Conservation (phyloP, 2,329 filamentous ascomycete genomes). For the Gaeumannomyces sp. region DNA sequence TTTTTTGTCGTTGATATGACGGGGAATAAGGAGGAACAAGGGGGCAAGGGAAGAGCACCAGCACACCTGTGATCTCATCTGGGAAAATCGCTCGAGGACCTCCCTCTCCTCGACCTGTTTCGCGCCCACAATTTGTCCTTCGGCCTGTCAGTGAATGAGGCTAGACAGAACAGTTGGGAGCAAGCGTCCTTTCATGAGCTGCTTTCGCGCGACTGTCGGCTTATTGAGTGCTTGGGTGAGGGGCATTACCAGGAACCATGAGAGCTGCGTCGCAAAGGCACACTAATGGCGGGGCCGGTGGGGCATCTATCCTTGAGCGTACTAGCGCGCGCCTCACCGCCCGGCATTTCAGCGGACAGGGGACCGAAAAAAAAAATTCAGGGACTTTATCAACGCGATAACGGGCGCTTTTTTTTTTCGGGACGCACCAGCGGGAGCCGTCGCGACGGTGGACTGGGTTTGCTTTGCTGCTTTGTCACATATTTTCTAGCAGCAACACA, state of each 20-base stretch:
- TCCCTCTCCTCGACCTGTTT: constrained; percentile 92
- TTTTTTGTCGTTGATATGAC: background rate
- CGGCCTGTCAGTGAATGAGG: background rate
- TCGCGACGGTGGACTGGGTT: background rate
- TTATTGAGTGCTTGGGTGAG: background rate
- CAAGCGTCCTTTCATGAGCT: background rate
- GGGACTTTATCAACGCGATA: constrained; percentile 4
- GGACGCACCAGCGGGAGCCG: background rate
- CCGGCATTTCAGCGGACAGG: constrained; percentile 21
- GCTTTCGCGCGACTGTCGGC: background rate
- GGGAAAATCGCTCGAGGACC: constrained; percentile 96
- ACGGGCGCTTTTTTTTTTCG: background rate
- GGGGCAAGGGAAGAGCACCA: background rate
- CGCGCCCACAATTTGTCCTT: constrained; percentile 53
- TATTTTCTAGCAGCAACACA: background rate
- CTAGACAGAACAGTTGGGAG: background rate
- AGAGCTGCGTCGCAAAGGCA: background rate
- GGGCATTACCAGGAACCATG: background rate
- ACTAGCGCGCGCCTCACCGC: constrained; percentile 24
- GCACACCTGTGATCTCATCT: constrained; percentile 84
- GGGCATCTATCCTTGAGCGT: background rate
- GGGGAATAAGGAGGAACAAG: background rate
- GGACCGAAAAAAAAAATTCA: constrained; percentile 5
- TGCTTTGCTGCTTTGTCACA: background rate
- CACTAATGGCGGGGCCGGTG: background rate